Percentiles rank a stretch among this genome's conserved stretches.
Evolutionary conservation across 345 rosid genomes (phyloP).

Genomic region (Raphanus sativus): DNA sequence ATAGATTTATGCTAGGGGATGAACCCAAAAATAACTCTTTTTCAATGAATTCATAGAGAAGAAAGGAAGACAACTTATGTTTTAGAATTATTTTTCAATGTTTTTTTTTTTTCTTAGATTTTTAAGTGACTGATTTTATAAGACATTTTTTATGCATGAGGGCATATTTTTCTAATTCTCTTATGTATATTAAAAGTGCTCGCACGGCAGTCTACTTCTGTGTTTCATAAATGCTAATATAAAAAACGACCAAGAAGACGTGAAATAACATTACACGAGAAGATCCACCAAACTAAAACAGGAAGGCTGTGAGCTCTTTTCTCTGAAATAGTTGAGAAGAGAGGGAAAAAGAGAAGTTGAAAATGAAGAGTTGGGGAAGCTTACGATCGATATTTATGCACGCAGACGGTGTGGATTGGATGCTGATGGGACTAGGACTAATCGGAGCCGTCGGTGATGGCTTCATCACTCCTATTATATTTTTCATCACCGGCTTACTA

Average conservation of each 20-base stretch:
- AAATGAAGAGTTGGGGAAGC: slow-evolving; percentile 31
- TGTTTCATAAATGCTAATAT: neutral
- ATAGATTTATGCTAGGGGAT: too few relatives aligned
- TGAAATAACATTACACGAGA: neutral
- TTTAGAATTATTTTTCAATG: too few relatives aligned
- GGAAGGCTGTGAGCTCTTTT: neutral
- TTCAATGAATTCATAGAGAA: too few relatives aligned
- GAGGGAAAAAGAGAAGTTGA: slow-evolving; percentile 5
- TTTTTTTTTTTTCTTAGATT: too few relatives aligned
- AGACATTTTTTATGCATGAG: too few relatives aligned
- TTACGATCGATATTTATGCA: slow-evolving; percentile 61
- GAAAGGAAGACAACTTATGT: too few relatives aligned
- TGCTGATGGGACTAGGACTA: slow-evolving; percentile 60
- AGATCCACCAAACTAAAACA: neutral
- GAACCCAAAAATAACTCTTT: too few relatives aligned
- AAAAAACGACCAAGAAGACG: neutral
- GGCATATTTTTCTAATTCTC: too few relatives aligned
- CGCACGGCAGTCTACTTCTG: neutral
- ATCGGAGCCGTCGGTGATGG: slow-evolving; percentile 72
- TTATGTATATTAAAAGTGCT: too few relatives aligned
- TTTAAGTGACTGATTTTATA: too few relatives aligned
- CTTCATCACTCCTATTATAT: slow-evolving; percentile 45
- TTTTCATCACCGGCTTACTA: slow-evolving; percentile 47
- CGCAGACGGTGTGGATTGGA: slow-evolving; percentile 55
- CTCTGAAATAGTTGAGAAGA: slow-evolving; percentile 1